phyloP scores from a whole-genome alignment of 805 yeast genomes.

The Brettanomyces anomalus region DNA sequence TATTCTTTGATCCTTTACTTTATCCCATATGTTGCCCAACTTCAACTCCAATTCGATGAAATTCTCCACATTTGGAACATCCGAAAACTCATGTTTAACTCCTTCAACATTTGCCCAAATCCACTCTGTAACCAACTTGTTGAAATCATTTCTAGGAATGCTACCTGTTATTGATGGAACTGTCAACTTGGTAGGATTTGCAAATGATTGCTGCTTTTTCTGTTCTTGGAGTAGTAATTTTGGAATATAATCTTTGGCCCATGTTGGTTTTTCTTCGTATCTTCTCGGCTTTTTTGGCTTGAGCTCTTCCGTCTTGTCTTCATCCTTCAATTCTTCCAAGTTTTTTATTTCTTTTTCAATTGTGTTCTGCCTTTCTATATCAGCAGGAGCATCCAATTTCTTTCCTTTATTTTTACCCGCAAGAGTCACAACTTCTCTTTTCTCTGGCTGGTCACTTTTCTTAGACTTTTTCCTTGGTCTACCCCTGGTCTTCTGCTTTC shows the following conservation, averaged over 20 bases:
- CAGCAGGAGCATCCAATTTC: constrained; percentile 5
- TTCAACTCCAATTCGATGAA: constrained; percentile 68
- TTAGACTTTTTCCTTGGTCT: neutral
- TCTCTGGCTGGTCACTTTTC: neutral
- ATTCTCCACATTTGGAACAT: constrained; percentile 31
- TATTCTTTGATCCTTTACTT: constrained; percentile 51
- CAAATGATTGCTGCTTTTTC: constrained; percentile 4
- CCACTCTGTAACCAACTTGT: constrained; percentile 82
- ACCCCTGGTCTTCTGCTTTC: neutral
- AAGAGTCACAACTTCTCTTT: neutral
- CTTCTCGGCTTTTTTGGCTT: constrained; percentile 43
- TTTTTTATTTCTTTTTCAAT: constrained; percentile 19
- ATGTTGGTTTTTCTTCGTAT: constrained; percentile 60
- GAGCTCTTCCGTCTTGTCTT: constrained; percentile 8
- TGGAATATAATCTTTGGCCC: constrained; percentile 76
- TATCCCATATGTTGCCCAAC: constrained; percentile 63
- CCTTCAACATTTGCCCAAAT: constrained; percentile 72
- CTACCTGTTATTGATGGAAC: constrained; percentile 58
- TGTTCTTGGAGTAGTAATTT: constrained; percentile 5
- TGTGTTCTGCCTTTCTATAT: constrained; percentile 3
- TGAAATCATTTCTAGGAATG: constrained; percentile 71
- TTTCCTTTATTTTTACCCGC: constrained; percentile 5
- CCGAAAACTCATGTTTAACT: constrained; percentile 38
- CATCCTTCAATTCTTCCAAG: constrained; percentile 23
- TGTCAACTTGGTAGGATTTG: constrained; percentile 14